These are phyloP conservation scores for Solanum pennellii DNA, from an alignment of 257 asterid species.

Conservation along the genomic window DNA sequence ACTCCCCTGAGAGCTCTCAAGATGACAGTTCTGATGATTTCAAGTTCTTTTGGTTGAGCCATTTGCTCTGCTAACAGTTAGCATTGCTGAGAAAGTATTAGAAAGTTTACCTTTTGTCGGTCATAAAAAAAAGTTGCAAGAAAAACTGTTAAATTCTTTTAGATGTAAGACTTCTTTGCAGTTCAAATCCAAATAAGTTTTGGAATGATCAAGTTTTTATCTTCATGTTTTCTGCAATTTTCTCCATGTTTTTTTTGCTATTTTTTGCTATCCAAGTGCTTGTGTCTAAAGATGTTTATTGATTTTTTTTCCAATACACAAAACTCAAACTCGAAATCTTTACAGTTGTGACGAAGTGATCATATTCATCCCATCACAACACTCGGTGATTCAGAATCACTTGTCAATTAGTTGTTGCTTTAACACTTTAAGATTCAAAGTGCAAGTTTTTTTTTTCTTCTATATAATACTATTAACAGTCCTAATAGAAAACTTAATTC, in stretches of 20 bases:
- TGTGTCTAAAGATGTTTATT: background rate
- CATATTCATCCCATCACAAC: background rate
- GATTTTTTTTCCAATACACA: background rate
- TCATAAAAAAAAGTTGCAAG: background rate
- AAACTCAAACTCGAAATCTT: too few relatives aligned
- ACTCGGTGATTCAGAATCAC: background rate
- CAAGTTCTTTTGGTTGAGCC: background rate
- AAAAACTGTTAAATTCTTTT: background rate
- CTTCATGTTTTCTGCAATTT: background rate
- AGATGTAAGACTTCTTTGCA: background rate
- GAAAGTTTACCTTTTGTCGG: background rate
- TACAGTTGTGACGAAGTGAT: background rate
- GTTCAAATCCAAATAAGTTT: background rate
- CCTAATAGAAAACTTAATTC: background rate
- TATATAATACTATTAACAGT: too few relatives aligned
- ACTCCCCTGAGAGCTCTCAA: background rate
- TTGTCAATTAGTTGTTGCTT: background rate
- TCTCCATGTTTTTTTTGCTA: too few relatives aligned
- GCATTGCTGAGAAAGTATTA: background rate
- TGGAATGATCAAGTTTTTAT: background rate
- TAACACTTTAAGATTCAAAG: background rate
- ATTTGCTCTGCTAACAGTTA: background rate
- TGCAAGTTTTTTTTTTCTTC: too few relatives aligned
- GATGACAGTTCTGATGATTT: background rate
- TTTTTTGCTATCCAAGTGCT: background rate